Evolutionary conservation across 2,329 filamentous ascomycete genomes (phyloP).

Genomic region (Pestalotiopsis sp.): DNA sequence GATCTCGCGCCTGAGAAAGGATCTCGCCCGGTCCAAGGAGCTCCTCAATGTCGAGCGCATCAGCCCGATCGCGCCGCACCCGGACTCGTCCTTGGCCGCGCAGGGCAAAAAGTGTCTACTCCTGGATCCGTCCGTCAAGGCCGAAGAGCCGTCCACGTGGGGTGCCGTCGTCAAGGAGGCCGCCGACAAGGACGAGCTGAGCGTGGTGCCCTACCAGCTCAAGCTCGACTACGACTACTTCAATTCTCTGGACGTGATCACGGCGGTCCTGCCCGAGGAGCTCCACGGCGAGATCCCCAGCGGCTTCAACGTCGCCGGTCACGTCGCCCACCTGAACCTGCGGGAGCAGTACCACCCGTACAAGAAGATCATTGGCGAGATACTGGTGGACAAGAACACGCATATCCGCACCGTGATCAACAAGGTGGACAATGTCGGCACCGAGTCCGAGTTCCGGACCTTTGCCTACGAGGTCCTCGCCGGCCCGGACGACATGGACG

Average conservation of each 20-base stretch:
- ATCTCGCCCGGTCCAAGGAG: slow-evolving; percentile 68
- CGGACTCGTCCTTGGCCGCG: slow-evolving; percentile 53
- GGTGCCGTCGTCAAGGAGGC: slow-evolving; percentile 70
- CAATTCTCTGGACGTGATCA: slow-evolving; percentile 68
- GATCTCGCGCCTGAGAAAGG: slow-evolving; percentile 71
- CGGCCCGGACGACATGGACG: slow-evolving; percentile 79
- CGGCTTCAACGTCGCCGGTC: slow-evolving; percentile 87
- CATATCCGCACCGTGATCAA: slow-evolving; percentile 88
- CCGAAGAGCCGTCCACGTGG: slow-evolving; percentile 73
- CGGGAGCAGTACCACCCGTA: slow-evolving; percentile 82
- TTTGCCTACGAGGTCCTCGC: slow-evolving; percentile 90
- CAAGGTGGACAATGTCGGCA: slow-evolving; percentile 88
- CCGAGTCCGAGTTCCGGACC: slow-evolving; percentile 83
- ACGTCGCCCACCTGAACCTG: slow-evolving; percentile 92
- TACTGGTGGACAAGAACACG: slow-evolving; percentile 88
- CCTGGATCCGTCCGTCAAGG: slow-evolving; percentile 58
- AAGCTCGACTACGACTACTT: slow-evolving; percentile 80
- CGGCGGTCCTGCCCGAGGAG: slow-evolving; percentile 78
- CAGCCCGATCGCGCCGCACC: slow-evolving; percentile 64
- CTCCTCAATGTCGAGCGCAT: slow-evolving; percentile 67
- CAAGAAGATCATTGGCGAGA: slow-evolving; percentile 81
- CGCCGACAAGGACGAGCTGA: slow-evolving; percentile 68
- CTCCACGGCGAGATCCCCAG: slow-evolving; percentile 79
- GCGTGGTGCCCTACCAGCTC: slow-evolving; percentile 75
- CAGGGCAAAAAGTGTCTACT: slow-evolving; percentile 65